Evolutionary conservation across 75 land plant species (phyloP), one percentile per base, ranked within the genome.

Genomic region (Pseudotsuga menziesii): DNA sequence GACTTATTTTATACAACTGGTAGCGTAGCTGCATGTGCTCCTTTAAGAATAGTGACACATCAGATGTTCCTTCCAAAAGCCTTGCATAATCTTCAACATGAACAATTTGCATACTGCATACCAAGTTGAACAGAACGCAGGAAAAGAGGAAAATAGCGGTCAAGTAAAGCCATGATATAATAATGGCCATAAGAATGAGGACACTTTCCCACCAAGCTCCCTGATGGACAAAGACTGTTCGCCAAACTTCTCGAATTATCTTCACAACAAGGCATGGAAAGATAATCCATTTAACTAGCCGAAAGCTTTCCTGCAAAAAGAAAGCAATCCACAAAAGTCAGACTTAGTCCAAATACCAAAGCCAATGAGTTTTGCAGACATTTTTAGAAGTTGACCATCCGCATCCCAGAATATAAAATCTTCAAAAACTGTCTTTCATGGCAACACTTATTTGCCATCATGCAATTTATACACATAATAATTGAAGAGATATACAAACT

Each of bases 31-130:
- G 88, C 80, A 80, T 84, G 83, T 96, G 94, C 77, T 96, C 93
- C 59, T 88, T 82, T 60, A 96, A 75, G 17, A 85, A 82, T 23
- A 89, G 56, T n/a, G 88, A 74, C 39, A 85, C 82, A 73, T 96
- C 88, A 60, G 81, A 63, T 62, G 89, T 91, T 61, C 81, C 77
- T 80, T 86, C 90, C 72, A 96, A 77, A 19, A 96, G 91, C 83
- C 85, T 90, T 35, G 78, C 88, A 83, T 92, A 96, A 58, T 93
- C 89, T 52, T 89, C 91, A 82, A 96, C 93, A 78, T 91, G 91
- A 74, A 92, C 85, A 75, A 92, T 84, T 84, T 94, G 99, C 67
- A 94, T 81, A 75, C 87, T 90, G 90, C 99, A 96, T 56, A 96
- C 86, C 75, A 96, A 72, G 81, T 90, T 80, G 85, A 96, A 96